Evolutionary conservation across 768 basidiomycete genomes (phyloP).

Genomic region (Infundibulicybe gibba): DNA sequence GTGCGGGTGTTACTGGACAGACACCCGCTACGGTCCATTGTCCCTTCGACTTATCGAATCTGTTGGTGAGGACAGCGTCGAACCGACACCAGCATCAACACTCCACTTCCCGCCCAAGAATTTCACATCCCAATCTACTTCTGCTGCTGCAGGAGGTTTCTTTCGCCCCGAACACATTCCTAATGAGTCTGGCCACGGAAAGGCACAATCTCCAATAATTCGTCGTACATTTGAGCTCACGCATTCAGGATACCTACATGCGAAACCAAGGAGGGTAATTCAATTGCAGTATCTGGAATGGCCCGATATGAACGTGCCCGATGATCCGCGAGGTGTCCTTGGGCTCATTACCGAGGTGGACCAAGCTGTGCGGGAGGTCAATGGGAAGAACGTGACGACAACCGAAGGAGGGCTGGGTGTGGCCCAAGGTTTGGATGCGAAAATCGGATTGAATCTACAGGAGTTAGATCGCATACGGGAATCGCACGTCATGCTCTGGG

Average conservation of each 20-base stretch:
- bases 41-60: constrained; percentile 47
- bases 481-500: constrained; percentile 50
- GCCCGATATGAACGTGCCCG: constrained; percentile 96
- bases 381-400: neutral
- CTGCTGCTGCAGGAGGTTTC: neutral
- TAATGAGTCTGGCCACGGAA: neutral
- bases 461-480: constrained; percentile 54
- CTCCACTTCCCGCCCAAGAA: neutral
- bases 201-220: constrained; percentile 25
- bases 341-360: constrained; percentile 73
- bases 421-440: constrained; percentile 15
- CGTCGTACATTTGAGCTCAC: constrained; percentile 67
- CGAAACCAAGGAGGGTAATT: constrained; percentile 61
- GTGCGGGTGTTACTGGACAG: constrained; percentile 88
- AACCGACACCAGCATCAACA: too few relatives aligned
- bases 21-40: constrained; percentile 66
- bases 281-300: constrained; percentile 94
- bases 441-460: neutral
- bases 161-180: neutral
- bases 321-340: constrained; percentile 73
- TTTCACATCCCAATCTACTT: neutral
- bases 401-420: neutral
- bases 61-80: constrained; percentile 17
- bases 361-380: constrained; percentile 33
- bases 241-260: constrained; percentile 55